Evolutionary conservation across 2,329 filamentous ascomycete species (phyloP), one percentile per base, ranked within the genome.

Genomic region (Diaporthe vexans): DNA sequence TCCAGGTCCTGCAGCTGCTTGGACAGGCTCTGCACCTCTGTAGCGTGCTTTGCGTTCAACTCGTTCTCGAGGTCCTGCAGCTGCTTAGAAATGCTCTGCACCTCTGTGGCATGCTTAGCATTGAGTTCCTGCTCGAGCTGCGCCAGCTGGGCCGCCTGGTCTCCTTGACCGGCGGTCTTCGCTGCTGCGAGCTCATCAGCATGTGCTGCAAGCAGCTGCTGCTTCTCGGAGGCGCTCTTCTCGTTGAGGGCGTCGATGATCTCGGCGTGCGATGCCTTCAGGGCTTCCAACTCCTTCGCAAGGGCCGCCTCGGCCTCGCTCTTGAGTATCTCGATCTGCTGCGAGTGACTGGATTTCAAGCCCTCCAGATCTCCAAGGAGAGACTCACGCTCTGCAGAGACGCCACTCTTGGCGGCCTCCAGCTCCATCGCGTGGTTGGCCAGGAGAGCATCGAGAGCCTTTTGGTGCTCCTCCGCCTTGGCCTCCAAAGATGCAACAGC

Each of bases 391-490:
- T 89, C 88, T 26, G 87, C 84, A 52, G 86, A 86, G 21, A 86
- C 85, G 65, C 83, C 84, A 71, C 86, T 88, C 84, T 90, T 90
- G 69, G 89, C 88, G 46, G 82, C 82, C 80, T 91, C 89, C 13
- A 92, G 79, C 78, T 90, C 89, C 83, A 91, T 88, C 7, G 88
- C 88, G 77, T 92, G 88, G 76, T 85, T 88, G 13, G 88, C 86
- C 74, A 85, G 87, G 61, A 93, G 81, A 2, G 88, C 87, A 54
- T 90, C 88, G 1, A 92, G 81, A 56, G 85, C 85, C 79, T 87
- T 85, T 76, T 90, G 85, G 76, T 91, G 87, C 72, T 89, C 86
- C 24, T 83, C 84, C 75, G 89, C 86, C 78, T 88, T 88, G 40
- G 85, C 82, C 71, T 89, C 84, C 52, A 91, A 80, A 13, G 88